Conservation (phyloP, 208 protist genomes). For the Trypanosoma congolense region DNA sequence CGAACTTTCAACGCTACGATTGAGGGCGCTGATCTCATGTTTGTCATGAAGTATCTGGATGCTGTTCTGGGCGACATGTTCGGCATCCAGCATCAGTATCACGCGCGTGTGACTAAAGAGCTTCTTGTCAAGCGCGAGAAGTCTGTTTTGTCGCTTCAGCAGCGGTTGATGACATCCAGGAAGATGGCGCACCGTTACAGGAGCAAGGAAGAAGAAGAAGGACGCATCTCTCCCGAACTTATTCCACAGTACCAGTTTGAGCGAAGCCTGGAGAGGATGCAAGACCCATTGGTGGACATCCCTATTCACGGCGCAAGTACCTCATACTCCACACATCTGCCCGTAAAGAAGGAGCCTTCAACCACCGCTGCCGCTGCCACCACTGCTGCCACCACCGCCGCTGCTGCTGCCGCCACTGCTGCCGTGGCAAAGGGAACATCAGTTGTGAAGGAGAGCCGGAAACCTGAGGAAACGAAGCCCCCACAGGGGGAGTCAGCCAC, state of each 20-base stretch:
- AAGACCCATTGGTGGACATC: too few species aligned
- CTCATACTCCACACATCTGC: too few species aligned
- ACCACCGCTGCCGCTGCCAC: too few species aligned
- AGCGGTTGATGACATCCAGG: background rate
- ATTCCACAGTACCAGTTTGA: too few species aligned
- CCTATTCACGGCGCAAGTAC: too few species aligned
- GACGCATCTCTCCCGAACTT: too few species aligned
- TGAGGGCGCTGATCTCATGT: conserved; percentile 48
- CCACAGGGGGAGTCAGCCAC: too few species aligned
- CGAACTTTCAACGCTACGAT: conserved; percentile 41
- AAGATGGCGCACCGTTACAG: conserved; percentile 4
- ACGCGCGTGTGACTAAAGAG: conserved; percentile 21
- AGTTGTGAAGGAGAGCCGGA: background rate
- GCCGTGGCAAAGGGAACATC: background rate
- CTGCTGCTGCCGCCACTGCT: background rate
- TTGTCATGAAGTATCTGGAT: conserved; percentile 74
- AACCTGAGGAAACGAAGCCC: background rate
- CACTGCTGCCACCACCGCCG: background rate
- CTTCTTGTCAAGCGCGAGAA: conserved; percentile 23
- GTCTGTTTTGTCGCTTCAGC: background rate
- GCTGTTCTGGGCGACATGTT: conserved; percentile 71
- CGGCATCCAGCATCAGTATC: conserved; percentile 58
- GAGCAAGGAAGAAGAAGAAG: background rate
- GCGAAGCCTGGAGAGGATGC: too few species aligned
- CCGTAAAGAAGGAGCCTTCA: too few species aligned